phyloP scores from a whole-genome alignment of 2,329 filamentous ascomycete genomes.

The Colletotrichum horii region DNA sequence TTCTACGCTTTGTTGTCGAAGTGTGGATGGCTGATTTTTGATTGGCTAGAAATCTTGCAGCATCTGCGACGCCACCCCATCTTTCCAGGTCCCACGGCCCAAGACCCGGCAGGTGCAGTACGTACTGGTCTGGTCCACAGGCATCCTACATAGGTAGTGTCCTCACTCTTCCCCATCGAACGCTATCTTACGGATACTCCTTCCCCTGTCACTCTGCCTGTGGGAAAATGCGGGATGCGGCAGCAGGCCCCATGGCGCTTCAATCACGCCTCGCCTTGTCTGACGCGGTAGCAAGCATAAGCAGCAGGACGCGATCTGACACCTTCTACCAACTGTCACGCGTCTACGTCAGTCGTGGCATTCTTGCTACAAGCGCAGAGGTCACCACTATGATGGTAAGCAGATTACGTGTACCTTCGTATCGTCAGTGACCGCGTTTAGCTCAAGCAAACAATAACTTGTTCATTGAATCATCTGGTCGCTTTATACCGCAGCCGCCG shows the following conservation, averaged over 20 bases:
- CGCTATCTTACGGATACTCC: background rate
- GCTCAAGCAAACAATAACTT: background rate
- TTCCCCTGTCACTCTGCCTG: background rate
- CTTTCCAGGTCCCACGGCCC: background rate
- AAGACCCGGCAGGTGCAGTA: background rate
- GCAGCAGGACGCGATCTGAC: background rate
- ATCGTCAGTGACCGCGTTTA: background rate
- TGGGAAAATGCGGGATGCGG: background rate
- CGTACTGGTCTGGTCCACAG: background rate
- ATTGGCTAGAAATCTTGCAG: conserved; percentile 21
- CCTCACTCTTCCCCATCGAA: background rate
- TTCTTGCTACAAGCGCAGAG: background rate
- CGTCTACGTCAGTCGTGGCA: background rate
- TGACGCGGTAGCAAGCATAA: background rate
- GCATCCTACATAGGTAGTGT: background rate
- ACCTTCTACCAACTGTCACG: background rate
- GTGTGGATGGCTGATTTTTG: conserved; percentile 19
- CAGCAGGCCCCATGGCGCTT: background rate
- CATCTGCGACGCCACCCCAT: conserved; percentile 17
- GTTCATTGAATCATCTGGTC: background rate
- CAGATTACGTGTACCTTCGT: background rate
- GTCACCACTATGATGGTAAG: background rate
- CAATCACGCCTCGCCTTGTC: background rate
- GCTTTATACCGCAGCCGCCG: background rate
- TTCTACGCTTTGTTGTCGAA: conserved; percentile 12